These are phyloP conservation scores for Yamadazyma diddensiae DNA, from an alignment of 1,139 yeast species.

Conservation along the genomic window DNA sequence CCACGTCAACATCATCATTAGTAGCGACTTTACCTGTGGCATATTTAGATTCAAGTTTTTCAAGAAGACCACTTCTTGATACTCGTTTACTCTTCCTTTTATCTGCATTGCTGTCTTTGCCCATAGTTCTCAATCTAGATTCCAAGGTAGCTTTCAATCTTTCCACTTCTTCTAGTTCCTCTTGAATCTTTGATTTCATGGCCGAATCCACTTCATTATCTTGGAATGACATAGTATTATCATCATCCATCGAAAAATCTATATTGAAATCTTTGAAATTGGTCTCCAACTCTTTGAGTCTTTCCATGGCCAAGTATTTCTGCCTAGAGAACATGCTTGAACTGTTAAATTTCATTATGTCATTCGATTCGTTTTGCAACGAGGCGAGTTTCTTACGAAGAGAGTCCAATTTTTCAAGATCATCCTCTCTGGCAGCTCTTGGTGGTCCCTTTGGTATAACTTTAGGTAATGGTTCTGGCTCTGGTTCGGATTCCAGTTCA, in stretches of 20 bases:
- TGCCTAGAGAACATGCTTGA: constrained; percentile 57
- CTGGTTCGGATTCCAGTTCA: constrained; percentile 15
- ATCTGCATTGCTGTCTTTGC: constrained; percentile 9
- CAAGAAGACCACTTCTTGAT: constrained; percentile 18
- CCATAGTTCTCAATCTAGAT: constrained; percentile 27
- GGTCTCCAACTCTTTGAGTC: constrained; percentile 60
- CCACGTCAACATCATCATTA: constrained; percentile 19
- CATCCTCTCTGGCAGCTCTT: constrained; percentile 40
- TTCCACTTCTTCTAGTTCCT: constrained; percentile 47
- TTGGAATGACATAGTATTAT: constrained; percentile 7
- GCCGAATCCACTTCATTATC: constrained; percentile 29
- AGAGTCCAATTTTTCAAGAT: constrained; percentile 45
- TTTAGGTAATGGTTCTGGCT: constrained; percentile 11
- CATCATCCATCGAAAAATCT: constrained; percentile 38
- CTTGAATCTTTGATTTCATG: constrained; percentile 35
- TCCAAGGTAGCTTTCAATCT: constrained; percentile 42
- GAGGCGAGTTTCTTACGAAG: constrained; percentile 57
- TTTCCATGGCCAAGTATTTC: constrained; percentile 61
- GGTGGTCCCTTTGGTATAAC: constrained; percentile 23
- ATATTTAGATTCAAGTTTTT: constrained; percentile 47
- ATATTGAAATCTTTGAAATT: constrained; percentile 61
- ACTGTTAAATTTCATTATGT: constrained; percentile 65
- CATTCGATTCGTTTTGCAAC: constrained; percentile 71
- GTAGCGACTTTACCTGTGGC: constrained; percentile 41
- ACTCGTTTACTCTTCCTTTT: constrained; percentile 10